These are phyloP conservation scores for Tuber indicum DNA, from an alignment of 495 filamentous ascomycete species.

Conservation along the genomic window DNA sequence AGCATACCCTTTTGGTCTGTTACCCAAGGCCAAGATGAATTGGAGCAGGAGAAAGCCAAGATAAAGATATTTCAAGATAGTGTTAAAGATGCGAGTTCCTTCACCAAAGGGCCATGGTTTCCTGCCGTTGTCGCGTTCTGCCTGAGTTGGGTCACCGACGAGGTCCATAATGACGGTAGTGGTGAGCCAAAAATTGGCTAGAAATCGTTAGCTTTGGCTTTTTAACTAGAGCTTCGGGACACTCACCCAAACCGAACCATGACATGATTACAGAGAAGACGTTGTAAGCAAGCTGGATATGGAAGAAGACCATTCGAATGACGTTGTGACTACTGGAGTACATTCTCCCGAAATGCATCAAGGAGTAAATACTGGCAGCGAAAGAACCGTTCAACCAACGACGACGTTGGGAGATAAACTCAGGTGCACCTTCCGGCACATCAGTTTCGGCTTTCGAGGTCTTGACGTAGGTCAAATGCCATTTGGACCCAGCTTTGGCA, in stretches of 20 bases:
- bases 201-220: conserved; percentile 28
- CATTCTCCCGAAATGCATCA: conserved; percentile 74
- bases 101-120: conserved; percentile 71
- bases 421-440: conserved; percentile 42
- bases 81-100: conserved; percentile 86
- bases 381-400: conserved; percentile 44
- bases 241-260: conserved; percentile 87
- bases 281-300: conserved; percentile 72
- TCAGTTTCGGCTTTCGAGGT: conserved; percentile 43
- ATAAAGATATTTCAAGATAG: conserved; percentile 84
- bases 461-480: conserved; percentile 44
- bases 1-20: conserved; percentile 71
- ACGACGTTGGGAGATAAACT: conserved; percentile 44
- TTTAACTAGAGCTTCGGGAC: conserved; percentile 1
- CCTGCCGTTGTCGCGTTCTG: conserved; percentile 41
- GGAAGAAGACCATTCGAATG: conserved; percentile 42
- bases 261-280: conserved; percentile 79
- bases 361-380: conserved; percentile 43
- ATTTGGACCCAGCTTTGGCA: conserved; percentile 43
- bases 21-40: conserved; percentile 95
- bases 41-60: conserved; percentile 84
- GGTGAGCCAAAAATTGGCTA: conserved; percentile 87
- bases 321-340: conserved; percentile 43
- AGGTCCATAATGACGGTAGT: conserved; percentile 96
- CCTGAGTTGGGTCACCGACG: conserved; percentile 60